Conservation (phyloP, 495 filamentous ascomycete genomes). For the Neurospora tetraspora region DNA sequence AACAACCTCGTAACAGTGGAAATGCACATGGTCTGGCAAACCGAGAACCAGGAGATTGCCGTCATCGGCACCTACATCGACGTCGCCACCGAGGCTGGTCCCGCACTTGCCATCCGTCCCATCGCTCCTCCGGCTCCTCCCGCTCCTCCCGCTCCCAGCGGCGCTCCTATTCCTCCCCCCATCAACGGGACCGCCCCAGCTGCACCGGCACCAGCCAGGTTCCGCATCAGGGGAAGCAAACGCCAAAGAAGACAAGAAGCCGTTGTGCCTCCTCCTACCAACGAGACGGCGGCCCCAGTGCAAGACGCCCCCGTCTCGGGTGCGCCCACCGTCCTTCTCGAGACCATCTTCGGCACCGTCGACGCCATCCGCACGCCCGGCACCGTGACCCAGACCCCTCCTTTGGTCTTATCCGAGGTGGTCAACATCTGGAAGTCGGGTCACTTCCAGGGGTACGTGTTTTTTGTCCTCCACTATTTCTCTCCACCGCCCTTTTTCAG, state of each 20-base stretch:
- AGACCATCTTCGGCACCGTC: constrained; percentile 42
- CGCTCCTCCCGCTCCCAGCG: constrained; percentile 13
- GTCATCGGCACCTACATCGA: constrained; percentile 54
- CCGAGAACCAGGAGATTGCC: constrained; percentile 31
- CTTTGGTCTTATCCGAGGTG: constrained; percentile 47
- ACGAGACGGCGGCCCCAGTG: neutral
- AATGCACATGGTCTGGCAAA: constrained; percentile 56
- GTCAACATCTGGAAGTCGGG: constrained; percentile 38
- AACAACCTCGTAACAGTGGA: constrained; percentile 39
- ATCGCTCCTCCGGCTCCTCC: constrained; percentile 1
- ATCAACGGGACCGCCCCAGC: neutral
- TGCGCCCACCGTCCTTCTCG: constrained; percentile 38
- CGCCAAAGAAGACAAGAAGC: neutral
- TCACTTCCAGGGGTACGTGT: constrained; percentile 29
- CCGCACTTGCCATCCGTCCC: constrained; percentile 6
- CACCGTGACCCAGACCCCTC: constrained; percentile 41
- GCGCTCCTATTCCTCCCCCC: neutral
- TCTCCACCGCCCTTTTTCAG: neutral
- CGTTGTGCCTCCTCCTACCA: neutral
- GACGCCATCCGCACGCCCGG: constrained; percentile 45
- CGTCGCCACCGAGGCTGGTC: constrained; percentile 31
- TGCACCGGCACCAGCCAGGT: neutral
- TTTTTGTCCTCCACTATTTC: neutral
- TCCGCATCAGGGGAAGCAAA: neutral
- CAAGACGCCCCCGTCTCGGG: constrained; percentile 7